Evolutionary conservation across 2,329 filamentous ascomycete species (phyloP).

Genomic region (Leptographium wingfieldii): DNA sequence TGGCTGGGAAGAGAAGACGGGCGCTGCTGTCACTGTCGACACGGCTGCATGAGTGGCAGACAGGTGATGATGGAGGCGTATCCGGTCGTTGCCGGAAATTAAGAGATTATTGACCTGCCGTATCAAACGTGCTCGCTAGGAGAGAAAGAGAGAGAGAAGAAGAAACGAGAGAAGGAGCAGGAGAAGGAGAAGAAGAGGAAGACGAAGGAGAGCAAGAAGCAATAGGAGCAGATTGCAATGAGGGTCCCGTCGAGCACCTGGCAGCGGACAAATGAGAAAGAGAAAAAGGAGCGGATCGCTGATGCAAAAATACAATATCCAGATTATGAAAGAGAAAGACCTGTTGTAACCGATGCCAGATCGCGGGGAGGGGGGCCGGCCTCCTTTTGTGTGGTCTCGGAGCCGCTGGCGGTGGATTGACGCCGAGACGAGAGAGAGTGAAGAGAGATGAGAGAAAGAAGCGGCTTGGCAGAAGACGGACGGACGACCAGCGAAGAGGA

Average conservation of each 20-base stretch:
- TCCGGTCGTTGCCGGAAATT: background rate
- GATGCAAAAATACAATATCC: background rate
- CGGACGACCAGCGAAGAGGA: background rate
- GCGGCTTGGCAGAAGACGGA: too few relatives aligned
- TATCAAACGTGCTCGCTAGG: slow-evolving; percentile 7
- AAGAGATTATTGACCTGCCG: background rate
- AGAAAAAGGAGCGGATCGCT: background rate
- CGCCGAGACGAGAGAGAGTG: background rate
- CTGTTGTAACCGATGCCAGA: background rate
- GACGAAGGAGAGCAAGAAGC: background rate
- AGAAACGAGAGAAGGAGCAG: background rate
- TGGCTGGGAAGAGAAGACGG: background rate
- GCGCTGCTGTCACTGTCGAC: background rate
- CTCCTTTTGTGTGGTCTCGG: background rate
- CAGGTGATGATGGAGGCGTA: background rate
- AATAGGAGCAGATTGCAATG: background rate
- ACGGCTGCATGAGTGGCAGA: background rate
- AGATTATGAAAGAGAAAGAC: background rate
- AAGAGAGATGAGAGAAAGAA: background rate
- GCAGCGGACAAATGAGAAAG: background rate
- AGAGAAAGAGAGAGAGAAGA: background rate
- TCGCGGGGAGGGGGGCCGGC: background rate
- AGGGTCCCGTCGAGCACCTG: background rate
- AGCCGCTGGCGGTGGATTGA: background rate
- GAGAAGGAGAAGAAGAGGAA: background rate